Evolutionary conservation across 164 flowering plant species (phyloP).

Genomic region (Berberis thunbergii): DNA sequence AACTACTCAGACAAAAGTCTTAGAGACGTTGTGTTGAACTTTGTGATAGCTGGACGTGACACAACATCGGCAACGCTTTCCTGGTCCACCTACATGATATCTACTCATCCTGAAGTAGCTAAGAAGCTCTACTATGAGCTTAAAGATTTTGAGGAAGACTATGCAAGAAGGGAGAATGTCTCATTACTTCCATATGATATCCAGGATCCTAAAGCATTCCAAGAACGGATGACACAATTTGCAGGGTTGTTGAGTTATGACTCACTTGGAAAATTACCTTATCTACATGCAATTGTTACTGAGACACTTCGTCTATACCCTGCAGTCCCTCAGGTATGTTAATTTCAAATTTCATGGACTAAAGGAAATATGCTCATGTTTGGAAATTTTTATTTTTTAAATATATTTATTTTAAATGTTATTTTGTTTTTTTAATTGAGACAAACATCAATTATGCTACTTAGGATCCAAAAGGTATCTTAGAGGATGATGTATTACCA

Average conservation of each 20-base stretch:
- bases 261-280: conserved; percentile 55
- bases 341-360: background rate
- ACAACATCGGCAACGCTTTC: conserved; percentile 88
- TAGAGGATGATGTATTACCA: conserved; percentile 81
- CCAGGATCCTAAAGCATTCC: conserved; percentile 38
- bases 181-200: conserved; percentile 27
- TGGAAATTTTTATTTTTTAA: too few relatives aligned
- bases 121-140: conserved; percentile 63
- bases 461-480: conserved; percentile 84
- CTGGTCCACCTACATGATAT: conserved; percentile 83
- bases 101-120: conserved; percentile 52
- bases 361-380: background rate
- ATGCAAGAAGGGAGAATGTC: conserved; percentile 46
- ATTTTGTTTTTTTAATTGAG: background rate
- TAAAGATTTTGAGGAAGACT: conserved; percentile 42
- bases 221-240: conserved; percentile 44
- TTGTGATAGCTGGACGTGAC: conserved; percentile 92
- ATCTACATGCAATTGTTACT: conserved; percentile 77
- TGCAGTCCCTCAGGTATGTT: conserved; percentile 86
- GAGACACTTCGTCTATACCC: conserved; percentile 92
- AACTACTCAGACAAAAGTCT: conserved; percentile 68
- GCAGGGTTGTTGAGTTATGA: conserved; percentile 59
- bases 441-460: background rate
- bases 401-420: too few relatives aligned
- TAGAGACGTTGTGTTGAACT: conserved; percentile 82